A percentile compares a stretch with the other conserved stretches of the same genome.
phyloP scores from a whole-genome alignment of 495 filamentous ascomycete species.

The Aspergillus homomorphus region DNA sequence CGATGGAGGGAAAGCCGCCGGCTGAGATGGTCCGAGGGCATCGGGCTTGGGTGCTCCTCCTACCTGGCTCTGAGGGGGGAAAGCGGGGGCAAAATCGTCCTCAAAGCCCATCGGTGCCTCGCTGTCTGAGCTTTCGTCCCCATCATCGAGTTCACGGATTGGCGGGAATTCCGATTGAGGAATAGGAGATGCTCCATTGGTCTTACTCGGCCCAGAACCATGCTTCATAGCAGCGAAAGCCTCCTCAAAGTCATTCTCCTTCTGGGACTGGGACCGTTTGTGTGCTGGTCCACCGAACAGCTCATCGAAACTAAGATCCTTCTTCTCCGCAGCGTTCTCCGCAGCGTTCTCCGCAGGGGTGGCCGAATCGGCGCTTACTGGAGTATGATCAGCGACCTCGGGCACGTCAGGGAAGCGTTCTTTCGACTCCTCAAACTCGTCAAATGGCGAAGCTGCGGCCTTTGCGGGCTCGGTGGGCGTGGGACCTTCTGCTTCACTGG shows the following conservation, averaged over 20 bases:
- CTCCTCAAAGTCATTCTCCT: constrained; percentile 52
- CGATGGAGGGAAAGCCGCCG: constrained; percentile 41
- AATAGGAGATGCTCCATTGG: constrained; percentile 32
- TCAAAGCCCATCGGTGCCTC: constrained; percentile 75
- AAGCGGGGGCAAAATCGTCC: constrained; percentile 80
- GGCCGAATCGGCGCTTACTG: constrained; percentile 21
- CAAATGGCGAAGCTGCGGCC: constrained; percentile 34
- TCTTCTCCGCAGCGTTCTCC: constrained; percentile 14
- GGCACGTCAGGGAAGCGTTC: constrained; percentile 30
- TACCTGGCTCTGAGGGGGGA: constrained; percentile 49
- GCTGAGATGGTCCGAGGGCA: constrained; percentile 39
- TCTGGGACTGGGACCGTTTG: constrained; percentile 55
- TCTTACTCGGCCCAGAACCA: constrained; percentile 16
- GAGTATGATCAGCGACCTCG: constrained; percentile 17
- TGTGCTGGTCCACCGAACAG: constrained; percentile 55
- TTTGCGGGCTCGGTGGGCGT: constrained; percentile 14
- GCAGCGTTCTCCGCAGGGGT: constrained; percentile 20
- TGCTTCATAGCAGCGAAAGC: constrained; percentile 46
- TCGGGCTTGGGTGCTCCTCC: constrained; percentile 12
- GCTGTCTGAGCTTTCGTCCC: constrained; percentile 73
- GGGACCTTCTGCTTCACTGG: constrained; percentile 28
- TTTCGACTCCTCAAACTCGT: constrained; percentile 36
- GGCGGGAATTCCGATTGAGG: constrained; percentile 79
- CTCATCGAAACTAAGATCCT: constrained; percentile 47
- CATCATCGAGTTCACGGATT: constrained; percentile 77